Base-by-base conservation (phyloP, 2,329 filamentous ascomycete genomes). In the Lecanosticta acicola region DNA sequence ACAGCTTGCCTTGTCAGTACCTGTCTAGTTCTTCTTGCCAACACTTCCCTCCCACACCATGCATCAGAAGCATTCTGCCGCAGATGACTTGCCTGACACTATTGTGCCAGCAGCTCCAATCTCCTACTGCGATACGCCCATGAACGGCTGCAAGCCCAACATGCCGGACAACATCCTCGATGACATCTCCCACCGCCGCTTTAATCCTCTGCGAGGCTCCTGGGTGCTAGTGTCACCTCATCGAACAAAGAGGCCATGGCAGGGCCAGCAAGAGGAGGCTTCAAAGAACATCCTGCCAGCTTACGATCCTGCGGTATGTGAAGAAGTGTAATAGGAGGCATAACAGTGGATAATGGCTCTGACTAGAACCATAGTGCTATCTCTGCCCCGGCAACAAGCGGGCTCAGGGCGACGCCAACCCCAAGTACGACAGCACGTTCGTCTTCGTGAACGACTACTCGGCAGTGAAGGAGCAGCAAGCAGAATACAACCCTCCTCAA, bases 381-480 rank as follows among this genome's bases (percentile, higher is more conserved):
- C 77, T 98, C 8, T 98, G 93, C 63, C 93, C 93, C 1, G 81
- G 89, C 32, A 98, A 98, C 66, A 76, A 84, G 55, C 84, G 93
- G 46, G 93, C 93, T 3, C 82, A 88, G 59, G 93, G 93, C 45
- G 88, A 93, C 61, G 66, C 68, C 49, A 98, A 98, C 61, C 91
- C 93, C 1, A 75, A 85, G 43, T 98, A 97, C 64, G 77, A 85
- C 42, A 80, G 80, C 60, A 94, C 89, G 0, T 97, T 94, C 65
- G 84, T 91, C 32, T 98, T 98, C 62, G 85, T 97, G 57, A 98
- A 98, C 62, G 93, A 98, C 67, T 98, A 93, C 69, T 94, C 88
- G 61, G 93, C 93, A 1, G 91, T 98, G 41, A 96, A 95, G 70
- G 90, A 96, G 69, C 77, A 86, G 53, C 93, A 98, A 68, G 82